Conservation (phyloP, 495 filamentous ascomycete species). For the Astrocystis sublimbata region DNA sequence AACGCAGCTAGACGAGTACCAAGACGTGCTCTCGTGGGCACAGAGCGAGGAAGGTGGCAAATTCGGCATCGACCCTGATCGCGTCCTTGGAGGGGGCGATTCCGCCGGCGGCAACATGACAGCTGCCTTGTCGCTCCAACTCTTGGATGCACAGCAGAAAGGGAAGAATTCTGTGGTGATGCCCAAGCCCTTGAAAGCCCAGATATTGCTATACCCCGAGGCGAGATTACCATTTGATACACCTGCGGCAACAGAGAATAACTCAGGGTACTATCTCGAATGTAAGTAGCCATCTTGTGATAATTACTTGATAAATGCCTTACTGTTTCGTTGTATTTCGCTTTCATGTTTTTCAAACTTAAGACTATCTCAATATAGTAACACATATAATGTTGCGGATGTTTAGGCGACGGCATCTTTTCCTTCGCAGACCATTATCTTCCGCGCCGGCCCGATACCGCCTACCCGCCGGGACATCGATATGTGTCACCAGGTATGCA, state of each 20-base stretch:
- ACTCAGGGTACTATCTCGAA: conserved; percentile 36
- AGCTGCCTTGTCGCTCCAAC: conserved; percentile 32
- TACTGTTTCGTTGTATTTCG: neutral
- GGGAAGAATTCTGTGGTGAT: neutral
- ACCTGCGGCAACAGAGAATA: conserved; percentile 36
- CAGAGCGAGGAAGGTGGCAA: conserved; percentile 20
- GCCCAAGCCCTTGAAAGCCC: conserved; percentile 23
- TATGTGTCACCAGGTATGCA: conserved; percentile 31
- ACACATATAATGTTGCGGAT: neutral
- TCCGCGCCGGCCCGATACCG: conserved; percentile 23
- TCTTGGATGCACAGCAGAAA: conserved; percentile 20
- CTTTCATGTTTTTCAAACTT: neutral
- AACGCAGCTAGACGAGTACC: too few species aligned
- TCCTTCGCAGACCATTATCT: conserved; percentile 41
- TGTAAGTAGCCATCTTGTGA: conserved; percentile 23
- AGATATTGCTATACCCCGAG: conserved; percentile 42
- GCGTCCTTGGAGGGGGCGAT: conserved; percentile 36
- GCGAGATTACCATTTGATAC: conserved; percentile 41
- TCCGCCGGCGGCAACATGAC: conserved; percentile 42
- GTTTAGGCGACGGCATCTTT: conserved; percentile 31
- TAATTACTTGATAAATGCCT: neutral
- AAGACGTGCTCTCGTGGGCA: too few species aligned
- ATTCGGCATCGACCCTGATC: conserved; percentile 29
- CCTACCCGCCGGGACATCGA: conserved; percentile 17
- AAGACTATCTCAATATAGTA: neutral